These are phyloP conservation scores for Limonomyces culmigenus DNA, from an alignment of 1,284 basidiomycete genomes.

Conservation along the genomic window DNA sequence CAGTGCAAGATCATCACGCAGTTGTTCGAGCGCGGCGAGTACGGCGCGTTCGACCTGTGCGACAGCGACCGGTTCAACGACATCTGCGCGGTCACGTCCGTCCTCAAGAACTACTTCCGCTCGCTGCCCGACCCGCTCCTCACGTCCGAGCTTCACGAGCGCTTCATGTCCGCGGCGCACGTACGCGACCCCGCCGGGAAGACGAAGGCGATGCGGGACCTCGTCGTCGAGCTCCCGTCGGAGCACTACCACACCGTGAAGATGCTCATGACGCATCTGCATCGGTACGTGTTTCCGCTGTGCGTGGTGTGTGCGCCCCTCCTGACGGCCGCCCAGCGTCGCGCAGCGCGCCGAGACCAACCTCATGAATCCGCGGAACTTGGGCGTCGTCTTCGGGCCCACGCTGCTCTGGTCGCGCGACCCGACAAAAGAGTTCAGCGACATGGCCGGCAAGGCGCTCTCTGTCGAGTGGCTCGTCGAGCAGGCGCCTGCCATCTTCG, in stretches of 20 bases:
- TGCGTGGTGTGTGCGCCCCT: slow-evolving; percentile 3
- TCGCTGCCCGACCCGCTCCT: slow-evolving; percentile 80
- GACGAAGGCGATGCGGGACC: slow-evolving; percentile 42
- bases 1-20: slow-evolving; percentile 90
- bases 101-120: slow-evolving; percentile 94
- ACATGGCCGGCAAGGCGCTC: slow-evolving; percentile 92
- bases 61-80: slow-evolving; percentile 91
- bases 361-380: slow-evolving; percentile 87
- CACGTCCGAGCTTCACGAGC: slow-evolving; percentile 83
- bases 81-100: slow-evolving; percentile 91
- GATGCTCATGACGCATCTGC: slow-evolving; percentile 74
- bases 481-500: slow-evolving; percentile 59
- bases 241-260: slow-evolving; percentile 82
- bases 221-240: slow-evolving; percentile 67
- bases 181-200: slow-evolving; percentile 51
- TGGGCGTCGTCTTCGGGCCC: slow-evolving; percentile 99
- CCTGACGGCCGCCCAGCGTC: slow-evolving; percentile 46
- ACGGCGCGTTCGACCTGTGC: slow-evolving; percentile 72
- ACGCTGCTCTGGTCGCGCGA: slow-evolving; percentile 87
- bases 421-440: slow-evolving; percentile 80
- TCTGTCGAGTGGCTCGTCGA: slow-evolving; percentile 87
- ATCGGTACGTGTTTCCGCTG: slow-evolving; percentile 35
- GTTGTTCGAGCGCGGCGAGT: slow-evolving; percentile 88
- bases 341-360: slow-evolving; percentile 59
- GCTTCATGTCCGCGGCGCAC: slow-evolving; percentile 66